Evolutionary conservation across 192 early-diverging fungal species (phyloP).

Genomic region (Irineochytrium annulatum): DNA sequence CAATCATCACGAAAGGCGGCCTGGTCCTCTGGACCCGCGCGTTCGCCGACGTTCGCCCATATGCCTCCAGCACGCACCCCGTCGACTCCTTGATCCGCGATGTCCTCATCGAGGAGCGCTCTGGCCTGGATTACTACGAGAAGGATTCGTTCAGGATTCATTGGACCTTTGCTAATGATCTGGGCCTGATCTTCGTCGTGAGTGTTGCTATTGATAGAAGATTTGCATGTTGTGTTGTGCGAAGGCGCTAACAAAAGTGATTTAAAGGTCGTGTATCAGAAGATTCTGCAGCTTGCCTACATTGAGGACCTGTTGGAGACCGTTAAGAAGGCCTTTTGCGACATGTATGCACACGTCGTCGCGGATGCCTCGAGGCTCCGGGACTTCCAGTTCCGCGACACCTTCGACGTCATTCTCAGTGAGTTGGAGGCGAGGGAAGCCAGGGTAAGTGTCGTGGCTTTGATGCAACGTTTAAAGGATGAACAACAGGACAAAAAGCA

Average conservation of each 20-base stretch:
- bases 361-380: constrained; percentile 18
- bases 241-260: background rate
- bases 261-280: constrained; percentile 74
- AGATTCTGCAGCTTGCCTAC: constrained; percentile 79
- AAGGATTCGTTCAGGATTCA: constrained; percentile 59
- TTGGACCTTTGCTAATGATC: constrained; percentile 30
- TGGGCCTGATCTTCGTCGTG: constrained; percentile 32
- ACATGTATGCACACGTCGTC: constrained; percentile 47
- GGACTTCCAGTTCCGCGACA: constrained; percentile 58
- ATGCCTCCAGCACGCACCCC: constrained; percentile 36
- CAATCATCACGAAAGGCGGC: constrained; percentile 81
- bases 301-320: constrained; percentile 75
- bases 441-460: background rate
- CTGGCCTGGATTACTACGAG: constrained; percentile 47
- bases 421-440: constrained; percentile 57
- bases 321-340: constrained; percentile 64
- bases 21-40: constrained; percentile 80
- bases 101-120: constrained; percentile 72
- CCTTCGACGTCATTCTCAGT: constrained; percentile 64
- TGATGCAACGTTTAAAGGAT: background rate
- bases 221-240: background rate
- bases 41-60: constrained; percentile 50
- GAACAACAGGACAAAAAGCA: constrained; percentile 33
- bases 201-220: too few species aligned
- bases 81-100: constrained; percentile 71